A percentile compares a stretch with the other conserved stretches of the same genome.
phyloP scores from a whole-genome alignment of 768 basidiomycete species.

The Kwoniella sp. region DNA sequence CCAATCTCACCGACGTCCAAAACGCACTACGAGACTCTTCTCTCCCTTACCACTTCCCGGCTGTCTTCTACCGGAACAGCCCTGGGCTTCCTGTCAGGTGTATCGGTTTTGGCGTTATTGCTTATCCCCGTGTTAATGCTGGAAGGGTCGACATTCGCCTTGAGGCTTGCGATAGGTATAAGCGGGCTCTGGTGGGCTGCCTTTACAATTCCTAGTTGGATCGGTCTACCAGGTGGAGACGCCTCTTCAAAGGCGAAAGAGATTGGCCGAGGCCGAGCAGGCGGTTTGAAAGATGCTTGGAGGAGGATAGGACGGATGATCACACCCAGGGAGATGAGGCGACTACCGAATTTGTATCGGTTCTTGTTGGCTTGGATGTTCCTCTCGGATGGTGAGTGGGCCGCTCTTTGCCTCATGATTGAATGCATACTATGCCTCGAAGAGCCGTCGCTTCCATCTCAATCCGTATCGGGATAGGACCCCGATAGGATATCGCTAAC shows the following conservation, averaged over 20 bases:
- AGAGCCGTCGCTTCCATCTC: too few species aligned
- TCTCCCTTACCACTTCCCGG: slow-evolving; percentile 74
- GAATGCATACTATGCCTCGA: too few species aligned
- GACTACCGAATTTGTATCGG: slow-evolving; percentile 78
- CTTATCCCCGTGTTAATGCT: slow-evolving; percentile 73
- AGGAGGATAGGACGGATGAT: slow-evolving; percentile 73
- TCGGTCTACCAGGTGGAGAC: slow-evolving; percentile 66
- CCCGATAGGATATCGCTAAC: too few species aligned
- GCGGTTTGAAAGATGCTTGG: slow-evolving; percentile 67
- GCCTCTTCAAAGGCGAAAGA: not conserved
- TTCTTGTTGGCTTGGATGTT: slow-evolving; percentile 94
- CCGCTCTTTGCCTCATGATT: too few species aligned
- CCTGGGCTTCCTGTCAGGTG: slow-evolving; percentile 77
- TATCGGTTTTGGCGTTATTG: slow-evolving; percentile 65
- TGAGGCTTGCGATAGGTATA: slow-evolving; percentile 79
- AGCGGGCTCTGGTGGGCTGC: slow-evolving; percentile 87
- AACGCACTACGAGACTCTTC: slow-evolving; percentile 57
- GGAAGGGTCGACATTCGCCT: slow-evolving; percentile 73
- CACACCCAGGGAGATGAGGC: slow-evolving; percentile 69
- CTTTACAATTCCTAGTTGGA: slow-evolving; percentile 74
- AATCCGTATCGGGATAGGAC: too few species aligned
- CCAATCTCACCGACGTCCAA: not conserved
- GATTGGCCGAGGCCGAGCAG: slow-evolving; percentile 7
- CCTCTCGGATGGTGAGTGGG: slow-evolving; percentile 75
- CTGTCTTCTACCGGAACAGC: slow-evolving; percentile 86